Evolutionary conservation across 2,329 filamentous ascomycete genomes (phyloP).

Genomic region (Aspergillus cejpii): DNA sequence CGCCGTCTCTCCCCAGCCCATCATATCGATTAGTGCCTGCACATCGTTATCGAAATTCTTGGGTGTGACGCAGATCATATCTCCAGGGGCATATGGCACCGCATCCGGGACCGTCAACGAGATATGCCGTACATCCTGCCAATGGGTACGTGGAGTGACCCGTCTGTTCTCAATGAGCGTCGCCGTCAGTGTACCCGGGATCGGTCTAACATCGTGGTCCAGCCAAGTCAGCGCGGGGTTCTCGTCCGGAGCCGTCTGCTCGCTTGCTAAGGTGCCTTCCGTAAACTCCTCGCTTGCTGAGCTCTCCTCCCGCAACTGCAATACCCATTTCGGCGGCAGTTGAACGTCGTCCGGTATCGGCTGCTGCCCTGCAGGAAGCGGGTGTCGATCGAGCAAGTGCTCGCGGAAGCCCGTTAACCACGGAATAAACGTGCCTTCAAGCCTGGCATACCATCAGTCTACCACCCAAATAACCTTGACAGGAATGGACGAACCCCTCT

Average conservation of each 20-base stretch:
- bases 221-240: constrained; percentile 23
- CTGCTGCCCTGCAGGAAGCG: constrained; percentile 58
- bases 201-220: constrained; percentile 48
- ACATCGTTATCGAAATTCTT: constrained; percentile 82
- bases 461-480: background rate
- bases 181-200: constrained; percentile 53
- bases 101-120: constrained; percentile 47
- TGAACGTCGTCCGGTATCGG: constrained; percentile 69
- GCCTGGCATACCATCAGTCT: constrained; percentile 42
- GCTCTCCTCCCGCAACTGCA: constrained; percentile 28
- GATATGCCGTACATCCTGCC: constrained; percentile 90
- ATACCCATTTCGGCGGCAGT: constrained; percentile 66
- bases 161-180: constrained; percentile 60
- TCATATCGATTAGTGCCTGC: constrained; percentile 66
- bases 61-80: constrained; percentile 73
- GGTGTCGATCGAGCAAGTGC: constrained; percentile 60
- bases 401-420: constrained; percentile 66
- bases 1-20: constrained; percentile 69
- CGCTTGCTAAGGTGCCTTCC: background rate
- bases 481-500: constrained; percentile 64
- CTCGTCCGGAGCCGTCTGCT: constrained; percentile 8
- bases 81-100: constrained; percentile 60
- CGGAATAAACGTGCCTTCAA: constrained; percentile 72
- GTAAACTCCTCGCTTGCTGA: background rate
- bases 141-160: constrained; percentile 69